Base-by-base conservation (phyloP, 768 basidiomycete genomes). In the Lactarius hengduanensis region DNA sequence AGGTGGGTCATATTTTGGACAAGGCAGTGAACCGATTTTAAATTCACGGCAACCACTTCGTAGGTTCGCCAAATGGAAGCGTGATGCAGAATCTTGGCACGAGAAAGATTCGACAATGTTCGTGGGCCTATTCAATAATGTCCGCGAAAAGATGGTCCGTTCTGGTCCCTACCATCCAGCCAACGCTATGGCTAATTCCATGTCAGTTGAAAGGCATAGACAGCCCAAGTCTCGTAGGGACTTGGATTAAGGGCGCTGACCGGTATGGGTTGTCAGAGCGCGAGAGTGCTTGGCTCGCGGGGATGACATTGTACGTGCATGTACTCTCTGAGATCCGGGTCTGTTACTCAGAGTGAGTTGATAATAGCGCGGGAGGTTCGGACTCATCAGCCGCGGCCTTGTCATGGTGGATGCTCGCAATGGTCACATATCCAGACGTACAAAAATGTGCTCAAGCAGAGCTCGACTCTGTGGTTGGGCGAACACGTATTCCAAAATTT, bases 51-150 rank as follows among this genome's bases (percentile, higher is more conserved):
- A 32, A 50, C 15, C 16, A 41, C 18, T 4, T 28, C 30, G 11
- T 22, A 66, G 67, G 54, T 61, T 68, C 43, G 64, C 67, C n/a
- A 68, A 68, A 61, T 71, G 70, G 70, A 71, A 71, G 61, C 70
- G 70, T 55, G 65, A 71, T 2, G 70, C 59, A 2, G 65, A 63
- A 36, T 57, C 58, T 60, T 71, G 69, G 69, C 62, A 71, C 47
- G 61, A 57, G 45, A 62, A 34, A 45, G 70, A 71, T 20, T 66
- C 64, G 22, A 43, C 22, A 5, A 70, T 66, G 65, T 71, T 71
- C 34, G 62, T 55, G 62, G 45, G 50, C 9, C 57, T 71, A 28
- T 66, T 58, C 60, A 32, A 69, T 30, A 34, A 57, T 13, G 65
- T 69, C 5, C 57, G 60, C 22, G 60, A 61, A 22, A 66, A 69